These are phyloP conservation scores for Gomphus sp. DNA, from an alignment of 1,284 basidiomycete species.

Conservation along the genomic window DNA sequence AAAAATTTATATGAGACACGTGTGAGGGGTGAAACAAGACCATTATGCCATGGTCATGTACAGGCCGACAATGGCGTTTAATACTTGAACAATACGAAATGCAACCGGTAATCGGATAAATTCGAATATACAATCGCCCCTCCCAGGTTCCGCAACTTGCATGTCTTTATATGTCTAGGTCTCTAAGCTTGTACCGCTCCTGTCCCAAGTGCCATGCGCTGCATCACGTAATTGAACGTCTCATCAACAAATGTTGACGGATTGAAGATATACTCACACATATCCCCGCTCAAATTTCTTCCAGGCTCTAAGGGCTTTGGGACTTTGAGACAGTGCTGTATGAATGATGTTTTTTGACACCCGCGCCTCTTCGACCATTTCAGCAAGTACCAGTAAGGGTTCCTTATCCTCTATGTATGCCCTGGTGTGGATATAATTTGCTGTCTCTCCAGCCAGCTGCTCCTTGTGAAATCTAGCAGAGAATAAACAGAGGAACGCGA, in stretches of 20 bases:
- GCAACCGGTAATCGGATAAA: too few species aligned
- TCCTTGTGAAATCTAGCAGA: conserved; percentile 17
- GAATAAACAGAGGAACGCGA: too few species aligned
- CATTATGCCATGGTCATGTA: too few species aligned
- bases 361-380: conserved; percentile 8
- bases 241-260: neutral
- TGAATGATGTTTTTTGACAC: neutral
- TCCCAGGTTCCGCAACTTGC: too few species aligned
- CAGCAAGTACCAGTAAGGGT: conserved; percentile 7
- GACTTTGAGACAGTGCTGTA: neutral
- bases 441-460: conserved; percentile 6
- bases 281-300: neutral
- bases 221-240: neutral
- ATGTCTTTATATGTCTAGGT: too few species aligned
- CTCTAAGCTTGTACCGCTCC: too few species aligned
- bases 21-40: too few species aligned
- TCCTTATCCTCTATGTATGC: conserved; percentile 7
- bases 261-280: neutral
- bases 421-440: conserved; percentile 12
- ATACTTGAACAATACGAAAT: too few species aligned
- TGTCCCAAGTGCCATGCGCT: too few species aligned
- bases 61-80: too few species aligned
- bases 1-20: too few species aligned
- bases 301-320: neutral
- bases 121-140: too few species aligned